A percentile compares a stretch with the other conserved stretches of the same genome.
Conservation (phyloP, 208 protist species). For the Crithidia mellificae region DNA sequence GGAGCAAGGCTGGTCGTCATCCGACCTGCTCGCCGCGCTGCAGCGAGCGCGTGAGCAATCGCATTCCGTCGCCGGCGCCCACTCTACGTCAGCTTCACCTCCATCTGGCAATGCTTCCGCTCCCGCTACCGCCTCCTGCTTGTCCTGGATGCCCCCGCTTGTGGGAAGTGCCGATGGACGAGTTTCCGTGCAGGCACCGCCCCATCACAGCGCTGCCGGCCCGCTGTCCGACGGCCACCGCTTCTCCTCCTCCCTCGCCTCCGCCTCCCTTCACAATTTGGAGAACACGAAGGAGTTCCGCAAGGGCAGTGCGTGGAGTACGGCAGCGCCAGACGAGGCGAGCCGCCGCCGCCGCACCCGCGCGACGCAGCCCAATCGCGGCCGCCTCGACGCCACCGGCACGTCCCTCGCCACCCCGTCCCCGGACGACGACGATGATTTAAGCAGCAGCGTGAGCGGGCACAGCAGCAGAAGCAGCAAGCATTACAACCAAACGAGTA, state of each 20-base stretch:
- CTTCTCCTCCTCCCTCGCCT: neutral
- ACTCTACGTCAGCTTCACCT: too few relatives aligned
- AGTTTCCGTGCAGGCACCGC: neutral
- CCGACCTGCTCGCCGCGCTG: conserved; percentile 4
- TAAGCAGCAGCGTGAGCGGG: too few relatives aligned
- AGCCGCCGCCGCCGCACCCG: neutral
- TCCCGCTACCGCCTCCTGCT: neutral
- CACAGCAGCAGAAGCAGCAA: neutral
- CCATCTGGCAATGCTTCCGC: neutral
- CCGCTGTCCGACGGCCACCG: neutral
- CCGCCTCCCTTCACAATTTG: neutral
- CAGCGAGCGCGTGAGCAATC: too few relatives aligned
- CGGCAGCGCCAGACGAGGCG: too few relatives aligned
- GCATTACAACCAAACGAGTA: neutral
- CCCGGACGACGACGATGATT: neutral
- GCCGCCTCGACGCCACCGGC: neutral
- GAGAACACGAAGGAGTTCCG: conserved; percentile 7
- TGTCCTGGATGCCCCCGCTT: neutral
- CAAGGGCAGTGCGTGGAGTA: neutral
- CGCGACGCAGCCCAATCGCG: neutral
- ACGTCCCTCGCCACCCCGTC: neutral
- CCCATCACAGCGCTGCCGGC: neutral
- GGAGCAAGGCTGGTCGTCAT: conserved; percentile 2
- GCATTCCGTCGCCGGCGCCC: too few relatives aligned
- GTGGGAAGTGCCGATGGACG: neutral